A percentile compares a stretch with the other conserved stretches of the same genome.
These are phyloP conservation scores for Phytophthora pluvialis DNA, from an alignment of 352 stramenopile genomes.

Conservation along the genomic window DNA sequence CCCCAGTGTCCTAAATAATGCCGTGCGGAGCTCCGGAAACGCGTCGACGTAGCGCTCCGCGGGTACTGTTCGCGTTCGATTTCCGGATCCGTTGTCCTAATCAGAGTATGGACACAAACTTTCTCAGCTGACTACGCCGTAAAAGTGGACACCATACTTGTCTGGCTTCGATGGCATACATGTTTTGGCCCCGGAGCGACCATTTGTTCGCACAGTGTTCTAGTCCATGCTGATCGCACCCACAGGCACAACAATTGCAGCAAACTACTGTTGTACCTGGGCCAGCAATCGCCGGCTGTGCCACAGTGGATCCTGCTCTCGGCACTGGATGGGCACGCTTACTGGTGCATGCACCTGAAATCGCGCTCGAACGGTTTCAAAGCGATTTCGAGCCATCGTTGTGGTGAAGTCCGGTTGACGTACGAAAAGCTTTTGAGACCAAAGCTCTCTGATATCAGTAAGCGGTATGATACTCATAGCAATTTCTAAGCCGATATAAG, in stretches of 20 bases:
- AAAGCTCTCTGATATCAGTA: conserved; percentile 18
- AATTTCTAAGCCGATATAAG: conserved; percentile 11
- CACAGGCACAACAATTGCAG: conserved; percentile 5
- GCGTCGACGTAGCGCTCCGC: background rate
- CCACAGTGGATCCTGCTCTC: conserved; percentile 11
- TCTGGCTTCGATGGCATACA: conserved; percentile 12
- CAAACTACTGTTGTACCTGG: conserved; percentile 1
- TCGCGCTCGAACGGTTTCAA: conserved; percentile 6
- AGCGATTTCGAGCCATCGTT: conserved; percentile 10
- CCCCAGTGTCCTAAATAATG: background rate
- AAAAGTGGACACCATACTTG: conserved; percentile 12
- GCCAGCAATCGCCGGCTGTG: conserved; percentile 1
- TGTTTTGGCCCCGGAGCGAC: conserved; percentile 1
- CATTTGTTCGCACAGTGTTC: conserved; percentile 16
- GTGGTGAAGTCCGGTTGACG: conserved; percentile 1
- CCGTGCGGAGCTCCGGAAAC: background rate
- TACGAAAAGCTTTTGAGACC: conserved; percentile 15
- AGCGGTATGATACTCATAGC: conserved; percentile 5
- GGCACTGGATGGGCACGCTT: background rate
- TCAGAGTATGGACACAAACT: background rate
- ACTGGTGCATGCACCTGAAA: conserved; percentile 13
- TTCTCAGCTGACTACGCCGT: conserved; percentile 4
- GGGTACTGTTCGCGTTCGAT: background rate
- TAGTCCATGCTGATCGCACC: conserved; percentile 10
- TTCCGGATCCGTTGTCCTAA: conserved; percentile 16